Evolutionary conservation across 139 green algal genomes (phyloP).

Genomic region (Chlamydomonas sp.): DNA sequence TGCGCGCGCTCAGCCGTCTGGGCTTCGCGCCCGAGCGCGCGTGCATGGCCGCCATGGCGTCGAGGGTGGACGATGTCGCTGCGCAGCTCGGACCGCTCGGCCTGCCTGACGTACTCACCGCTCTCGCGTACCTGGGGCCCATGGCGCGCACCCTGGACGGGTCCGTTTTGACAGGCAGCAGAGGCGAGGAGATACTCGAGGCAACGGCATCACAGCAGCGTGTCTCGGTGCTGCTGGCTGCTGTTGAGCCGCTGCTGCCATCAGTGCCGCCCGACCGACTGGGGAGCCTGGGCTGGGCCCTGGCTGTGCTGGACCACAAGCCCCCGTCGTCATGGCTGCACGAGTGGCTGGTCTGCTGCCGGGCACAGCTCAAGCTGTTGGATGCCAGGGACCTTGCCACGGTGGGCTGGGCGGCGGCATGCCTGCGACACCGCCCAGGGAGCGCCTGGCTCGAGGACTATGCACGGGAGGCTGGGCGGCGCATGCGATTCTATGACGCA

Average conservation of each 20-base stretch:
- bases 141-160: too few relatives aligned
- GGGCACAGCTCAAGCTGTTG: constrained; percentile 5
- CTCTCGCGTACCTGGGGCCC: not conserved
- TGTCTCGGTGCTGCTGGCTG: too few relatives aligned
- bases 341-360: constrained; percentile 11
- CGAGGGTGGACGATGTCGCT: not conserved
- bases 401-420: not conserved
- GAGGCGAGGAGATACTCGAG: too few relatives aligned
- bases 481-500: constrained; percentile 4
- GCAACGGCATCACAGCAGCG: too few relatives aligned
- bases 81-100: not conserved
- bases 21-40: not conserved
- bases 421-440: not conserved
- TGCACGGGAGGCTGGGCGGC: not conserved
- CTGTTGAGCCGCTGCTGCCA: not conserved
- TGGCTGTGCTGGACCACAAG: not conserved
- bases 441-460: not conserved
- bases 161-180: too few relatives aligned
- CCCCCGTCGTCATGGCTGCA: not conserved
- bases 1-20: not conserved
- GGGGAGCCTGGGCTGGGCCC: not conserved
- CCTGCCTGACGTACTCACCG: not conserved
- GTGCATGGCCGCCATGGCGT: constrained; percentile 1
- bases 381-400: constrained; percentile 7
- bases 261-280: not conserved